Base-by-base conservation (phyloP, 1,284 basidiomycete species). In the Crucibulum parvulum region DNA sequence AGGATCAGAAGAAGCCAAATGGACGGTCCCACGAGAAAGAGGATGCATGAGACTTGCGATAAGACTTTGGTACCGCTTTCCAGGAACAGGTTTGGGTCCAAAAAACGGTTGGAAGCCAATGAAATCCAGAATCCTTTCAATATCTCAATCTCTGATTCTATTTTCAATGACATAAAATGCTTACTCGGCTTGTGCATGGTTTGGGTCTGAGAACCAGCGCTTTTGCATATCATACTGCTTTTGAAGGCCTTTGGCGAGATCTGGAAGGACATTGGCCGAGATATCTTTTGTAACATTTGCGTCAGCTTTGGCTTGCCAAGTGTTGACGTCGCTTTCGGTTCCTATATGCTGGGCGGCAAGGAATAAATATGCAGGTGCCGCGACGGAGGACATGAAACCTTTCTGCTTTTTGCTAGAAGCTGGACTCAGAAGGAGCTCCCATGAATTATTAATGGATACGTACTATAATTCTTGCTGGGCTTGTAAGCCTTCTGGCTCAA, bases 1-100 rank as follows among this genome's bases (percentile, higher is more conserved):
- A 0, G 81, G 80, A 64, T 83, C 72, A 6, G 66, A 41, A 2
- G 77, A 77, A 4, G 71, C 68, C 46, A 81, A 74, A 59, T 80
- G 78, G 7, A 69, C 65, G 0, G 68, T 65, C 18, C 67, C 68
- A 9, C 66, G 55, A 16, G 64, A 57, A 50, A 70, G 53, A 1
- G 62, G 62, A 53, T 70, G 69, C 37, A 61, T 53, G 13, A 64
- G 48, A 10, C 53, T 51, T n/a, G 46, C 51, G 16, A 65, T 54
- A 24, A 69, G 50, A 9, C 66, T 64, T 11, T 58, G 56, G 56
- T 62, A 66, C n/a, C 36, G 53, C 59, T 63, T 66, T 48, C 69
- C 64, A 57, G 63, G 65, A 58, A 61, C 59, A 51, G 65, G 65
- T 9, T 16, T 53, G 35, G 52, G 37, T 34, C 54, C 63, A 13